Evolutionary conservation across 2,329 filamentous ascomycete species (phyloP), one percentile per base, ranked within the genome.

Genomic region (Talaromyces amestolkiae): DNA sequence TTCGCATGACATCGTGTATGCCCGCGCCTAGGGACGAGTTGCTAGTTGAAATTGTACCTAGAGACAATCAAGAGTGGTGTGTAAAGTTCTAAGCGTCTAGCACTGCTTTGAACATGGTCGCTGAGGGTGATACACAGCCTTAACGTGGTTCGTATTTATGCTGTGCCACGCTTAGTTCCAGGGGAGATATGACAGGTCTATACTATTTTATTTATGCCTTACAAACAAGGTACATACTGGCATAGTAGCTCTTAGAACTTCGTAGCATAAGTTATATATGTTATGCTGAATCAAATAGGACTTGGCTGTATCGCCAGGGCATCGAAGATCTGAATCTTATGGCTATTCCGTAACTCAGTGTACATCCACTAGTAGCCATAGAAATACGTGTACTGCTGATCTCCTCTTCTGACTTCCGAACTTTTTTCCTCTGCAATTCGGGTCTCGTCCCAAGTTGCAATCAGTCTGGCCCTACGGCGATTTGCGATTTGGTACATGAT

Each of bases 1-100:
- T 45, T 13, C 58, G 24, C 37, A 60, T 60, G 58, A 47, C 39
- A 60, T 60, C 51, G 7, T 45, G 39, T 60, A 47, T 60, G 39
- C 39, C 58, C 45, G 47, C 37, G 10, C 24, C 39, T 24, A 47
- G 47, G 58, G 58, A 47, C 39, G 22, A 60, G 37, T 45, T 60
- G 17, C 24, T 19, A n/a, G 24, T 60, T 27, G 58, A 45, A 39
- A 33, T 60, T 60, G 37, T 60, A 22, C 58, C 58, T 45, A 45
- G 39, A 47, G 39, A 60, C 22, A 24, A 47, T 22, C 15, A 3
- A 13, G 58, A 33, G 22, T 60, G 58, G 39, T 15, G 58, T 27
- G 37, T 59, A 13, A 45, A 45, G 22, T 45, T 45, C 24, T 43
- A 11, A 59, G 22, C 37, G 22, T 59, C 58, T 45, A 59, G 51